phyloP scores from a whole-genome alignment of 129 eudicot species.

The sunflower (Helianthus annuus) region DNA sequence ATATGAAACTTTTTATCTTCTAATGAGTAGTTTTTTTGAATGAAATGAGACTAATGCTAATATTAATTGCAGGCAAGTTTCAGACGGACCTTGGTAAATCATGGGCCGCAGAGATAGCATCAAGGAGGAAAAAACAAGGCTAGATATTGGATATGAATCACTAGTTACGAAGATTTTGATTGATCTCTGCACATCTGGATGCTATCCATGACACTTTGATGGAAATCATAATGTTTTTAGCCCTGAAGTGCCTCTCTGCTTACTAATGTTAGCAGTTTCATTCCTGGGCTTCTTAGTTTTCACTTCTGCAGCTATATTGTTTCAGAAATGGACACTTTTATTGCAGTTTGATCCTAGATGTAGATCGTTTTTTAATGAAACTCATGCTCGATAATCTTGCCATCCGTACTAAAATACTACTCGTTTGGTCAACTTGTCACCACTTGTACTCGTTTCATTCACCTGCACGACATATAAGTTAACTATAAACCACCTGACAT shows the following conservation, averaged over 20 bases:
- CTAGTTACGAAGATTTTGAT: slow-evolving; percentile 20
- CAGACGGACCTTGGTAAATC: slow-evolving; percentile 90
- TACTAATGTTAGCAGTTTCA: not conserved
- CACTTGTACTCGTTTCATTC: not conserved
- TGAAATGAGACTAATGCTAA: not conserved
- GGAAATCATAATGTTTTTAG: slow-evolving; percentile 15
- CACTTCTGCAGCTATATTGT: slow-evolving; percentile 14
- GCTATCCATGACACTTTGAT: slow-evolving; percentile 3
- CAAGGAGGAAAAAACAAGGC: slow-evolving; percentile 62
- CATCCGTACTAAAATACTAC: not conserved
- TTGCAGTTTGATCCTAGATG: slow-evolving; percentile 7
- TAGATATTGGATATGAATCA: slow-evolving; percentile 16
- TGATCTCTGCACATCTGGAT: not conserved
- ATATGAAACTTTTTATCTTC: slow-evolving; percentile 3
- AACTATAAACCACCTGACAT: not conserved
- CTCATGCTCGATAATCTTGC: not conserved
- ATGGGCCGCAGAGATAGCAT: slow-evolving; percentile 86
- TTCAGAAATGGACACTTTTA: not conserved
- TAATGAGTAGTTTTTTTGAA: not conserved
- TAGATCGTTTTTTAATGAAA: slow-evolving; percentile 8
- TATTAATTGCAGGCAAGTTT: slow-evolving; percentile 69
- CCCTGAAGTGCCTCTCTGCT: not conserved
- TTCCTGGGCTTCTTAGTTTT: slow-evolving; percentile 3
- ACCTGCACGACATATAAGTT: not conserved
- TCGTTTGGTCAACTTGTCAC: no score